Percentiles rank a stretch among this genome's conserved stretches.
phyloP scores from a whole-genome alignment of 2,329 filamentous ascomycete species.

The Claviceps africana region DNA sequence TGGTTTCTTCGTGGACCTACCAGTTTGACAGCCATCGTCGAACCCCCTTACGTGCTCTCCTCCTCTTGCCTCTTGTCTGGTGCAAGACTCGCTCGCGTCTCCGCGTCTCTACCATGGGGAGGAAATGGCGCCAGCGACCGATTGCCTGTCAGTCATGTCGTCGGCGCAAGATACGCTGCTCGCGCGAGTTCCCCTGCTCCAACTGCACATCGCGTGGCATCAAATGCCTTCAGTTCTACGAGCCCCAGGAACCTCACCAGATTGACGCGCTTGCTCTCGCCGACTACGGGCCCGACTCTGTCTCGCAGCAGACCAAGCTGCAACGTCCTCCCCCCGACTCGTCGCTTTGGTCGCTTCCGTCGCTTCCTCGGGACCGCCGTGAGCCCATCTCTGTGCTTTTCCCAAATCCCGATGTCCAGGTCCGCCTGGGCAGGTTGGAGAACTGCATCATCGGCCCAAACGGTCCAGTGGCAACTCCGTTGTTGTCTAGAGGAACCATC shows the following conservation, averaged over 20 bases:
- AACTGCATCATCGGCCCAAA: not conserved
- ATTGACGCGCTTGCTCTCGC: not conserved
- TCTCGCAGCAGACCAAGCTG: not conserved
- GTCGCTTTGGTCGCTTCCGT: not conserved
- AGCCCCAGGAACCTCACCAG: not conserved
- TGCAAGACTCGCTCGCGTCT: too few species aligned
- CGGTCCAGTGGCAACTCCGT: not conserved
- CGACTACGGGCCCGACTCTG: not conserved
- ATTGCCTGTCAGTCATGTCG: conserved; percentile 20
- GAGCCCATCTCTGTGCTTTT: not conserved
- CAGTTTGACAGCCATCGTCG: too few species aligned
- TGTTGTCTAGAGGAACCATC: not conserved
- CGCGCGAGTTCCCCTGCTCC: conserved; percentile 18
- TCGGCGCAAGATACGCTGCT: conserved; percentile 19
- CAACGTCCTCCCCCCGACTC: not conserved
- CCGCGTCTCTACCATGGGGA: conserved; percentile 10
- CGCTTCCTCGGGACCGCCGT: not conserved
- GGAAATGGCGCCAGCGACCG: conserved; percentile 18
- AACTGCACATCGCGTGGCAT: conserved; percentile 20
- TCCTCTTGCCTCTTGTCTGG: too few species aligned
- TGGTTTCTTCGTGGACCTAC: too few species aligned
- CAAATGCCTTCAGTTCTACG: conserved; percentile 10
- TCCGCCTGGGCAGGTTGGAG: conserved; percentile 1
- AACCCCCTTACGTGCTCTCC: too few species aligned
- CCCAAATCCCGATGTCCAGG: not conserved